Conservation (phyloP, 371 early-diverging fungal species). For the Apophysomyces sp. region DNA sequence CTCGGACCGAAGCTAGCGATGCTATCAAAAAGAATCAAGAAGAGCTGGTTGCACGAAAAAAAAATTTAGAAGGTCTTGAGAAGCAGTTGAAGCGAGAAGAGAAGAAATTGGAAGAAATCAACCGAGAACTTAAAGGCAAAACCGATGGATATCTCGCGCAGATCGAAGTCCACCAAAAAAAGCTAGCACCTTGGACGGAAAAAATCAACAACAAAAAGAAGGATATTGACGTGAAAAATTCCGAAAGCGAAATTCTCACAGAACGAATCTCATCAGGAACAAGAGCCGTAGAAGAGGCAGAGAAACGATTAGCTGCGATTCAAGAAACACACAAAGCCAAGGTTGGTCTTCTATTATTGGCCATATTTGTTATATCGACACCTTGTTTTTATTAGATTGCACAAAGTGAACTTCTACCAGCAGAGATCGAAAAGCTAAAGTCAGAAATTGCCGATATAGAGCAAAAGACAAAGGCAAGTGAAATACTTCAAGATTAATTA, state of each 20-base stretch:
- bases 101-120: slow-evolving; percentile 72
- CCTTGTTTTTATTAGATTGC: neutral
- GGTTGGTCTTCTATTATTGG: neutral
- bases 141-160: slow-evolving; percentile 71
- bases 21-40: slow-evolving; percentile 55
- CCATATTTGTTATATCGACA: neutral
- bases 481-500: neutral
- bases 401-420: slow-evolving; percentile 23
- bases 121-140: slow-evolving; percentile 79
- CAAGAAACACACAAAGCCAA: slow-evolving; percentile 21
- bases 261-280: slow-evolving; percentile 55
- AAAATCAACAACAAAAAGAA: slow-evolving; percentile 74
- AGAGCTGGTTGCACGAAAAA: slow-evolving; percentile 49
- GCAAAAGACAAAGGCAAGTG: slow-evolving; percentile 25
- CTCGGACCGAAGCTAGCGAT: slow-evolving; percentile 44
- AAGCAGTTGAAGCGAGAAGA: slow-evolving; percentile 67
- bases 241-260: slow-evolving; percentile 74
- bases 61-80: slow-evolving; percentile 65
- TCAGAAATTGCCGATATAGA: slow-evolving; percentile 39
- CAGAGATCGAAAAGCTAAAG: slow-evolving; percentile 52
- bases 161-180: slow-evolving; percentile 75
- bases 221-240: slow-evolving; percentile 72
- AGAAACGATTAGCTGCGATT: slow-evolving; percentile 47
- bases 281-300: slow-evolving; percentile 62
- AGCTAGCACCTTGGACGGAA: slow-evolving; percentile 84